These are phyloP conservation scores for Solanum chilense DNA, from an alignment of 257 asterid genomes.

Conservation along the genomic window DNA sequence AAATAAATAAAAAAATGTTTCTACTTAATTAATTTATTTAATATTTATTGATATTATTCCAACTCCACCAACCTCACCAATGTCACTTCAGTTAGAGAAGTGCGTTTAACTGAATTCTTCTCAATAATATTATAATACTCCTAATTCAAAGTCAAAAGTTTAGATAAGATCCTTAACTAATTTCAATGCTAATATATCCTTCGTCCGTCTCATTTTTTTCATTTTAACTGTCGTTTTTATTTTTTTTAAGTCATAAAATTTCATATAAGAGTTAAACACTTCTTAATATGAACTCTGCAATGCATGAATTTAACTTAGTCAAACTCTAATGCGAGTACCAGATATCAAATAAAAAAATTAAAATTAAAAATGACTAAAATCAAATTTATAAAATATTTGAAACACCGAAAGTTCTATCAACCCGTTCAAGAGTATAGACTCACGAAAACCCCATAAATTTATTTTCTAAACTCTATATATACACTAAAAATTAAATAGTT, in stretches of 20 bases:
- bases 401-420: background rate
- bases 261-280: background rate
- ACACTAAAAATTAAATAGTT: too few species aligned
- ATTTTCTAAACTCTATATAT: background rate
- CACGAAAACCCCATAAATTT: background rate
- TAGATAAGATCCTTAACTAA: background rate
- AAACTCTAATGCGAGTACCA: fast-evolving
- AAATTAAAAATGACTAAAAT: background rate
- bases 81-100: constrained; percentile 24
- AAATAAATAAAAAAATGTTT: background rate
- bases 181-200: background rate
- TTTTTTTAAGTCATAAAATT: too few species aligned
- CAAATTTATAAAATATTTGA: background rate
- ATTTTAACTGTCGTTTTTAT: background rate
- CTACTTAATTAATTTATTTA: background rate
- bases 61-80: constrained; percentile 34
- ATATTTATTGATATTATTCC: constrained; percentile 3
- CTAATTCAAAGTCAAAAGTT: background rate
- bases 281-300: background rate
- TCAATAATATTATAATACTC: too few species aligned
- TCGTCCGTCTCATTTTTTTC: fast-evolving
- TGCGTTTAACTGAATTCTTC: constrained; percentile 28
- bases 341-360: background rate
- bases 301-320: background rate
- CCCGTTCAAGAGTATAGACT: background rate